Base-by-base conservation (phyloP, 2,329 filamentous ascomycete species). In the Aspergillus sp. region DNA sequence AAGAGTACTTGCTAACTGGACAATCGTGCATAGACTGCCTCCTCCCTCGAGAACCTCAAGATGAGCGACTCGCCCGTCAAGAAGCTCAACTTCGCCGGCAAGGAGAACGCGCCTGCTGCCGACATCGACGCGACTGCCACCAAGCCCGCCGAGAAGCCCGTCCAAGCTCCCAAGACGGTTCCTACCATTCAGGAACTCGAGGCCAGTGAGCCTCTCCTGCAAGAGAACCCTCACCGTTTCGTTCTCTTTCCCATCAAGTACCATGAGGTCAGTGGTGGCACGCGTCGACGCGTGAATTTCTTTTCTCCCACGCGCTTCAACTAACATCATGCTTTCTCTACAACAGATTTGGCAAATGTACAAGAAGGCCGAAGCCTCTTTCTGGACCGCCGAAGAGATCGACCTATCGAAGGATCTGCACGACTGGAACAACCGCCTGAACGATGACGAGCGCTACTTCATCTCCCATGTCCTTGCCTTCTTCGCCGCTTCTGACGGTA, bases 301-400 rank as follows among this genome's bases (percentile, higher is more conserved):
- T 60, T 62, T 53, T 50, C n/a, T 49, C 25, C 25, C 25, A 30
- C 25, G 25, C 25, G 25, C 25, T 12, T 30, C 37, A 37, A 38
- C 73, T 78, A 66, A 80, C 67, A 49, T 15, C 23, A 1, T 10
- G 15, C 22, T 48, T 52, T 53, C 45, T 53, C 51, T 44, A 19
- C 39, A 46, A 46, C 61, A 96, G 90, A 94, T 96, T 73, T 98
- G 93, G 93, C 91, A 97, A 74, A 97, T 97, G 91, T 98, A 98
- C 83, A 98, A 98, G 84, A 97, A 97, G 78, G 90, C 90, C 58
- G 91, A 98, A 73, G 93, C 93, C 46, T 97, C 93, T 39, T 98
- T 98, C 85, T 98, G 93, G 93, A 98, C 93, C 38, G 93, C 93
- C 45, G 93, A 98, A 73, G 93, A 98, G 79, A 97, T 98, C 62